Base-by-base conservation (phyloP, 2,329 filamentous ascomycete species). In the Fusarium abutilonis region DNA sequence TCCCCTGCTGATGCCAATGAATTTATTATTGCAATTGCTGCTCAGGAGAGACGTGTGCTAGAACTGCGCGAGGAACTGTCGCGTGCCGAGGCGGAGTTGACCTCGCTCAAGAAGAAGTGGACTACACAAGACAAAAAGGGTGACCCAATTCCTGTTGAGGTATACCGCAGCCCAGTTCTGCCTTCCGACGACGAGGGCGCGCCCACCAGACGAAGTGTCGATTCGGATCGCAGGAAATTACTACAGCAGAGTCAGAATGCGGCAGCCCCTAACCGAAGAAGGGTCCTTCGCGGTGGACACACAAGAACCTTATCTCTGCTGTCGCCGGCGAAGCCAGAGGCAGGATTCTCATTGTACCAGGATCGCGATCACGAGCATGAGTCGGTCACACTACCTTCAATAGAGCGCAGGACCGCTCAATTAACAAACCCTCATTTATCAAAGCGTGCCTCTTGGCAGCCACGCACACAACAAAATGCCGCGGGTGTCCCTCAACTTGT, bases 31-130 rank as follows among this genome's bases (percentile, higher is more conserved):
- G 90, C 93, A 54, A 90, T 99, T 70, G 95, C 95, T 40, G 89
- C 92, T 13, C 93, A 98, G 77, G 95, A 99, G 78, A 85, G 95
- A 54, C 88, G 87, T 66, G 94, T 99, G 2, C 79, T 99, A 54
- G 95, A 98, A 77, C 80, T 99, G 48, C 90, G 89, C 57, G 95
- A 99, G 75, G 94, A 98, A 75, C 81, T 99, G n/a, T 79, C 82
- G 21, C 89, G 88, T 57, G 94, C 95, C 6, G 94, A 99, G 74
- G 78, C 80, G 11, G 90, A 96, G 42, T 80, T 99, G 36, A 80
- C 81, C 42, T 84, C 80, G 38, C 80, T 99, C 60, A 98, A 97
- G 80, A 89, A 86, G 70, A 89, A 93, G 75, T 98, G 92, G 89
- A 86, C 91, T 2, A 78, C 82, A 13, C 87, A 93, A 59, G 93